A percentile compares a stretch with the other conserved stretches of the same genome.
Conservation (phyloP, 257 asterid species). For the Mitragyna speciosa region DNA sequence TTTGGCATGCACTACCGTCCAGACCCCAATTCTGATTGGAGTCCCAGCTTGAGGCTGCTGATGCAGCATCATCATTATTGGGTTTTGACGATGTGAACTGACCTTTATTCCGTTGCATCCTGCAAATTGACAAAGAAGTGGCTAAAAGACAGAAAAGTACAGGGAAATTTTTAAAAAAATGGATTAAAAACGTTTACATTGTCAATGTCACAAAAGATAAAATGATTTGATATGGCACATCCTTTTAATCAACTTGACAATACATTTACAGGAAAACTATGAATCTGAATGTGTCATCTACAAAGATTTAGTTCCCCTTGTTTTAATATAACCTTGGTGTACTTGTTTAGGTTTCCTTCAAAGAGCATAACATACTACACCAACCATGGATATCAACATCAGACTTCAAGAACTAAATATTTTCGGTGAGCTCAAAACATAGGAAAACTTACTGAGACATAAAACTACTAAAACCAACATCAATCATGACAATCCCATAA, state of each 20-base stretch:
- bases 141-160: slow-evolving; percentile 2
- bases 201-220: not conserved
- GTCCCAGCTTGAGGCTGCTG: slow-evolving; percentile 68
- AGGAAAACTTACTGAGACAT: not conserved
- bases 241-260: no score
- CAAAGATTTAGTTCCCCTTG: not conserved
- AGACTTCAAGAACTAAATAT: not conserved
- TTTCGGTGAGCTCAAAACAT: not conserved
- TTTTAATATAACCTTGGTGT: not conserved
- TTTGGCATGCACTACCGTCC: slow-evolving; percentile 48
- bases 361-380: not conserved
- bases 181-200: not conserved
- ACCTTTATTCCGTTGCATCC: slow-evolving; percentile 84
- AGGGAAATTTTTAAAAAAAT: not conserved
- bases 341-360: not conserved
- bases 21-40: slow-evolving; percentile 55
- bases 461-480: not conserved
- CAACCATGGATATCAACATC: not conserved
- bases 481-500: not conserved
- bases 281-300: not conserved
- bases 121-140: slow-evolving; percentile 19
- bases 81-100: slow-evolving; percentile 71
- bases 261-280: not conserved
- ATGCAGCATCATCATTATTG: slow-evolving; percentile 55
- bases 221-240: not conserved